phyloP scores from a whole-genome alignment of 495 filamentous ascomycete species.

The Trichoderma parareesei region DNA sequence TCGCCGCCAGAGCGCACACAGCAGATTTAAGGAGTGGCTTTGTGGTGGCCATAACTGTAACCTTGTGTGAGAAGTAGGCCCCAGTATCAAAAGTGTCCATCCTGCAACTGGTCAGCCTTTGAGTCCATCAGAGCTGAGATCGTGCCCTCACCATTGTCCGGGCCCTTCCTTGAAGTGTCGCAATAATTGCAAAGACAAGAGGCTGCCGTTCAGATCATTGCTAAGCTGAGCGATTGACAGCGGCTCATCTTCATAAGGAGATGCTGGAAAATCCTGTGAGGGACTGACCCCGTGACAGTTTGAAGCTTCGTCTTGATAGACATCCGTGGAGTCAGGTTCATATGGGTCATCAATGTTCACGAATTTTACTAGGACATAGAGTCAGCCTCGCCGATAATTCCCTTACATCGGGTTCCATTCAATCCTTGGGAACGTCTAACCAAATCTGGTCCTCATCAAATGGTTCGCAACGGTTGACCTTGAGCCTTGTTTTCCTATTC shows the following conservation, averaged over 20 bases:
- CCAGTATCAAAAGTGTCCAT: slow-evolving; percentile 6
- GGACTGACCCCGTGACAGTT: too few relatives aligned
- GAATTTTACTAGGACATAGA: not conserved
- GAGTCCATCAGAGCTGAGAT: not conserved
- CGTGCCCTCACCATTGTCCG: not conserved
- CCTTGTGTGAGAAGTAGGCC: not conserved
- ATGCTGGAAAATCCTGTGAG: not conserved
- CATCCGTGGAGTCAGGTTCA: not conserved
- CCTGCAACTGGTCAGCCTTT: not conserved
- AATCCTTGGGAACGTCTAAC: not conserved
- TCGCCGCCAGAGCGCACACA: slow-evolving; percentile 2
- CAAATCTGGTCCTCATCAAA: not conserved
- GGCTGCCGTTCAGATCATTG: not conserved
- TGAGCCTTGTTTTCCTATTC: not conserved
- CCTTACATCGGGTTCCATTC: not conserved
- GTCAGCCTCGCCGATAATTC: not conserved
- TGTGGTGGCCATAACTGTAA: slow-evolving; percentile 1
- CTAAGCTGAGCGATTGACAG: not conserved
- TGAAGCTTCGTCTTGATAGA: not conserved
- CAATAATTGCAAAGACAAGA: not conserved
- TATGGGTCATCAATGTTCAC: not conserved
- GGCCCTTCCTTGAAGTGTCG: slow-evolving; percentile 2
- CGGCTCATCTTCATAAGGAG: not conserved
- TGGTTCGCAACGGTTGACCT: not conserved
- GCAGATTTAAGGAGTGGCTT: not conserved